Evolutionary conservation across 176 grass and related monocot genomes (phyloP), one percentile per base, ranked within the genome.

Genomic region (Coix lacrymajobi): DNA sequence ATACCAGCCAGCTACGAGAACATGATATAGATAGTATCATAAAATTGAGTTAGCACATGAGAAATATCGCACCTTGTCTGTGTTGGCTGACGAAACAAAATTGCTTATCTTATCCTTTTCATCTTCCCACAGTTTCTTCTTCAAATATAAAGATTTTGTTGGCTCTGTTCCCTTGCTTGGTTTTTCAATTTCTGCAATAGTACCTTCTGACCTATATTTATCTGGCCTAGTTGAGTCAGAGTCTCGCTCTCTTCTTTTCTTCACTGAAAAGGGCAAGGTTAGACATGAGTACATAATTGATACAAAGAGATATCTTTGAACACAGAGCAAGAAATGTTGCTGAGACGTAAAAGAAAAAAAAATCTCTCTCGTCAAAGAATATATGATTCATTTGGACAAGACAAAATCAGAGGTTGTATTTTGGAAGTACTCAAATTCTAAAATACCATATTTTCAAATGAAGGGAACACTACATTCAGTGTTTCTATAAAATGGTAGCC

Each of bases 101-200:
- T 88, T 88, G 77, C 81, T 87, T 77, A 88, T 71, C 73, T 92
- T 88, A 73, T 87, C 91, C 37, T 79, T 84, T 62, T 87, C 92
- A 54, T 92, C 90, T 81, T 78, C 84, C 81, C 83, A 76, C 36
- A 87, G 65, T 81, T 69, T 86, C 73, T 78, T 92, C 72, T 89
- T 92, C 75, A 89, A 83, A 76, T 87, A 84, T 48, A 95, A 49
- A 57, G 85, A 83, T 88, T 90, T 92, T 82, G 82, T 75, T 69
- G 79, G 70, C 34, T 92, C 93, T 30, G 56, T 74, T 56, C 85
- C 87, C 78, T 94, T 91, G 52, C 29, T 91, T 81, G 58, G 73
- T 76, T 84, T 84, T 60, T 87, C 87, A 72, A 85, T 88, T 39
- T 86, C 79, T 63, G 46, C 71, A 79, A 15, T 32, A 60, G 62